Base-by-base conservation (phyloP, 371 early-diverging fungal genomes). In the Haplosporangium sp. region DNA sequence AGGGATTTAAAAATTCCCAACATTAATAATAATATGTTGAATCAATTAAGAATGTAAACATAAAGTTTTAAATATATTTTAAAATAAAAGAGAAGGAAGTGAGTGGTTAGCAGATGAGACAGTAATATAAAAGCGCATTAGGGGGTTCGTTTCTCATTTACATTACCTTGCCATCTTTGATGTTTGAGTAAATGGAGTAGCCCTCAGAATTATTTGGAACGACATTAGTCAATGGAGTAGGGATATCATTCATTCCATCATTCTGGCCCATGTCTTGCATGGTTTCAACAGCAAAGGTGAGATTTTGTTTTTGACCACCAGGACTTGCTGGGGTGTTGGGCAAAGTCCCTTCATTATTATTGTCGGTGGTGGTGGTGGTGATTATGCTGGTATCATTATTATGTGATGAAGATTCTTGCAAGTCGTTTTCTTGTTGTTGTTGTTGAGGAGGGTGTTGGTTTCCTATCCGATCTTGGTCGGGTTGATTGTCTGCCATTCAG, bases 181-280 rank as follows among this genome's bases (percentile, higher is more conserved):
- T 63, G 58, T 79, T 79, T 64, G 81, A 79, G 69, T 79, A 79
- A 40, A 79, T 79, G 40, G 81, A 79, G 69, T 74, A 79, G 1
- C 81, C 81, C 47, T 79, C 81, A 3, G 61, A 53, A 37, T 61
- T 71, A 1, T 74, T 48, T 0, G 74, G 56, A 15, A 47, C 40
- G 19, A 13, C 39, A 27, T 56, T 47, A 9, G 44, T 19, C 40
- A 63, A 10, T 7, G 27, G 47, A 1, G 56, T 57, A 20, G 74
- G 68, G 50, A 65, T 7, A 20, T 19, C 58, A 58, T 9, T 13
- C n/a, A 13, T 37, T 27, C 27, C 61, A 50, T 56, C 52, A n/a
- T 19, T 44, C n/a, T 59, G 11, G 44, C 37, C 58, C 38, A 55
- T 57, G 57, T 53, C 57, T 4, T 72, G 62, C 48, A 67, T n/a